Evolutionary conservation across 768 basidiomycete species (phyloP).

Genomic region (Naganishia vishniacii): DNA sequence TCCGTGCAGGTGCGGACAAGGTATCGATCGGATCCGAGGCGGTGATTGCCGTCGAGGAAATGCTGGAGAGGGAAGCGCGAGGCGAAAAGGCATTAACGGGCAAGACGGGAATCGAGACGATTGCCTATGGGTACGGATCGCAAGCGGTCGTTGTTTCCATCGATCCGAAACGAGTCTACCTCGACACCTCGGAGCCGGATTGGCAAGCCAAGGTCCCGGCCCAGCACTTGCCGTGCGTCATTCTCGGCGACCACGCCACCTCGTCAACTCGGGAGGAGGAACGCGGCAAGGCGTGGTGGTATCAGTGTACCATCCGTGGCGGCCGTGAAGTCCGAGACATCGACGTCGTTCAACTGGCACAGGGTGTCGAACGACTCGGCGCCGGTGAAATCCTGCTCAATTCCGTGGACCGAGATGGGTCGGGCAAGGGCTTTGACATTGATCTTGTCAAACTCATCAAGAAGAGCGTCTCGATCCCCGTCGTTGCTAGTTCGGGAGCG

Average conservation of each 20-base stretch:
- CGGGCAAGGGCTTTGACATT: slow-evolving; percentile 83
- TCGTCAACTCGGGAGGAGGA: slow-evolving; percentile 54
- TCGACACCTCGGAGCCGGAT: slow-evolving; percentile 53
- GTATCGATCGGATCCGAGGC: slow-evolving; percentile 96
- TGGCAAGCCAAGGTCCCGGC: slow-evolving; percentile 48
- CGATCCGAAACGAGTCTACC: slow-evolving; percentile 82
- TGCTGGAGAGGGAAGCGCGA: slow-evolving; percentile 49
- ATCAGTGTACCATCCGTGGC: slow-evolving; percentile 93
- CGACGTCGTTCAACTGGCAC: slow-evolving; percentile 83
- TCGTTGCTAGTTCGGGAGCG: slow-evolving; percentile 91
- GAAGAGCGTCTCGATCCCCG: slow-evolving; percentile 73
- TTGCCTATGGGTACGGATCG: slow-evolving; percentile 80
- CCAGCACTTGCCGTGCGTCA: slow-evolving; percentile 53
- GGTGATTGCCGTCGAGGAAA: slow-evolving; percentile 82
- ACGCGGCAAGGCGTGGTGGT: slow-evolving; percentile 86
- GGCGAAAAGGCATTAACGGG: slow-evolving; percentile 55
- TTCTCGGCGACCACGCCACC: slow-evolving; percentile 44
- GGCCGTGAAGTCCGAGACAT: slow-evolving; percentile 76
- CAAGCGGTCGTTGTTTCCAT: slow-evolving; percentile 97
- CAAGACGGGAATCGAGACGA: slow-evolving; percentile 83
- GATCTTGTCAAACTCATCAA: slow-evolving; percentile 74
- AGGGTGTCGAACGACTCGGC: slow-evolving; percentile 81
- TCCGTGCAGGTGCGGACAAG: slow-evolving; percentile 96
- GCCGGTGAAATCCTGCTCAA: slow-evolving; percentile 94
- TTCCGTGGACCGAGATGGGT: slow-evolving; percentile 93